A percentile compares a stretch with the other conserved stretches of the same genome.
phyloP scores from a whole-genome alignment of 1,284 basidiomycete species.

The Flammula alnicola region DNA sequence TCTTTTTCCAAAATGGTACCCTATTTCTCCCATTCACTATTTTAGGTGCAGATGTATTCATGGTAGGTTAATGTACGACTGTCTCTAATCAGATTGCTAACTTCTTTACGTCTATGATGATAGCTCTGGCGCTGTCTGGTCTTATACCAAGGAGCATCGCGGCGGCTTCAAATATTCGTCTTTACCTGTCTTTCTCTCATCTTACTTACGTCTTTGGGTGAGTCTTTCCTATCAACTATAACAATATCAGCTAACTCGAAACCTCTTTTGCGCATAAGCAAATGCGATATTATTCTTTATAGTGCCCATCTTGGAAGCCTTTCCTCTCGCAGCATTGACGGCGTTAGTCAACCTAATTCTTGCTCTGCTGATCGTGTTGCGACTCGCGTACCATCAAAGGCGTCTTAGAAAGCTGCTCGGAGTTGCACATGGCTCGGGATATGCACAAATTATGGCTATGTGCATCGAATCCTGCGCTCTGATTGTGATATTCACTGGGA shows the following conservation, averaged over 20 bases:
- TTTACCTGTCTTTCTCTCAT: slow-evolving; percentile 1
- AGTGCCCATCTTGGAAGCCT: not conserved
- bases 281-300: not conserved
- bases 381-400: slow-evolving; percentile 9
- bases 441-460: slow-evolving; percentile 9
- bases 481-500: slow-evolving; percentile 7
- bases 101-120: not conserved
- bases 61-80: slow-evolving; percentile 13
- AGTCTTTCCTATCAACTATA: no score
- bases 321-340: slow-evolving; percentile 5
- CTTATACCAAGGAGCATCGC: slow-evolving; percentile 6
- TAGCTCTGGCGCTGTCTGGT: slow-evolving; percentile 15
- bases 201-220: slow-evolving; percentile 11
- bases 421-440: slow-evolving; percentile 5
- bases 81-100: no score
- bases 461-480: slow-evolving; percentile 15
- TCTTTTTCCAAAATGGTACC: no score
- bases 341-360: slow-evolving; percentile 9
- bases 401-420: slow-evolving; percentile 10
- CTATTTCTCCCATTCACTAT: slow-evolving; percentile 11
- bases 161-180: not conserved
- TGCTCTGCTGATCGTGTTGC: slow-evolving; percentile 10
- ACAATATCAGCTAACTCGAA: not conserved
- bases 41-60: slow-evolving; percentile 12
- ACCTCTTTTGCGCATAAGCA: not conserved